Conservation (phyloP, 331 rosid genomes). For the Pyrus hybrid region DNA sequence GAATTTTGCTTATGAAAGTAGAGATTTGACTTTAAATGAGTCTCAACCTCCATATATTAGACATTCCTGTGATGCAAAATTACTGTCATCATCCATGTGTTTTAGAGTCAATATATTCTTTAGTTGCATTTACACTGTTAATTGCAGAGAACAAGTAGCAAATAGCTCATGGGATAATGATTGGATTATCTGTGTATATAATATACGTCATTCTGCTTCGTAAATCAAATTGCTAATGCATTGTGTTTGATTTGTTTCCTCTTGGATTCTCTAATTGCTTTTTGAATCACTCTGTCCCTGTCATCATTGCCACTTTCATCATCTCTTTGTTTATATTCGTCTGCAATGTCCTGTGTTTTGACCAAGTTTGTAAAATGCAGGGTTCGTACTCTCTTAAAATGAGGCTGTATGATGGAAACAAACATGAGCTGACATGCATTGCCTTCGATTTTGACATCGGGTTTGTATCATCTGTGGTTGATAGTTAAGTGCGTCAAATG, state of each 20-base stretch:
- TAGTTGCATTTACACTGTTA: background rate
- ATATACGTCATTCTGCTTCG: background rate
- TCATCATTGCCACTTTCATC: background rate
- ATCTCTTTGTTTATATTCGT: background rate
- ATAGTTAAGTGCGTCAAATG: slow-evolving; percentile 27
- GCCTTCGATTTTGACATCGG: slow-evolving; percentile 54
- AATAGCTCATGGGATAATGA: background rate
- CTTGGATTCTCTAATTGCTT: background rate
- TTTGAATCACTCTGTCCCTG: background rate
- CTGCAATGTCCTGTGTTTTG: background rate
- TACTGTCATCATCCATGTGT: background rate
- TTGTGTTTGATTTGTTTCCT: background rate
- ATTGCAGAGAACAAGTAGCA: background rate
- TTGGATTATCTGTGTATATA: background rate
- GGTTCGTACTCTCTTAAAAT: slow-evolving; percentile 68
- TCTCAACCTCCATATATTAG: background rate
- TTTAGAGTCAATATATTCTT: background rate
- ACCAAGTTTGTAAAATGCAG: slow-evolving; percentile 32
- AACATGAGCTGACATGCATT: slow-evolving; percentile 55
- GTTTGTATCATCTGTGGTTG: slow-evolving; percentile 44
- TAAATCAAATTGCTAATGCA: too few relatives aligned
- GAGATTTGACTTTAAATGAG: background rate
- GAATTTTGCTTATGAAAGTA: background rate
- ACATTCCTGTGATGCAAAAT: background rate
- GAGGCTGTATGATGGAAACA: slow-evolving; percentile 51